phyloP scores from a whole-genome alignment of 306 rosid genomes.

The Quercus engelmannii region DNA sequence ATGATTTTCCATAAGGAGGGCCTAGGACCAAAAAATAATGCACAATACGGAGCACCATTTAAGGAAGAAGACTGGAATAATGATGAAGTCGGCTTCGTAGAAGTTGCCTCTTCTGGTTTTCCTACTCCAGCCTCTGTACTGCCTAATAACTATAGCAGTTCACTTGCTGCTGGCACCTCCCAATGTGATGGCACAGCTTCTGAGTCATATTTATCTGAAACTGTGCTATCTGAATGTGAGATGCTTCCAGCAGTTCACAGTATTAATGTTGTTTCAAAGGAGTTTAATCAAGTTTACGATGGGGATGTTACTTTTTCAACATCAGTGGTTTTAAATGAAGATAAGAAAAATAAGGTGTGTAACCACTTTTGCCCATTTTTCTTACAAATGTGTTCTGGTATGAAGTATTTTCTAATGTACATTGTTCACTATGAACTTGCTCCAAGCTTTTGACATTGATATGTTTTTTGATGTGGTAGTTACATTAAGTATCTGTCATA shows the following conservation, averaged over 20 bases:
- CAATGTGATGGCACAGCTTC: slow-evolving; percentile 23
- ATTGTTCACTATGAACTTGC: not conserved
- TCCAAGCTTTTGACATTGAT: not conserved
- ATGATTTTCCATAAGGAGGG: slow-evolving; percentile 61
- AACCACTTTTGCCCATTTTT: not conserved
- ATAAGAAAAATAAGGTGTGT: slow-evolving; percentile 34
- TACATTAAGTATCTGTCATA: not conserved
- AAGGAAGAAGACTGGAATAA: slow-evolving; percentile 63
- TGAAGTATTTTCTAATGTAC: not conserved
- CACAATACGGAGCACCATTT: slow-evolving; percentile 61
- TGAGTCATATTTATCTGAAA: slow-evolving; percentile 35
- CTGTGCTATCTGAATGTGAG: slow-evolving; percentile 14
- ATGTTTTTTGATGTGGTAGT: not conserved
- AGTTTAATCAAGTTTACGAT: not conserved
- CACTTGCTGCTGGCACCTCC: slow-evolving; percentile 22
- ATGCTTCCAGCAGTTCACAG: slow-evolving; percentile 19
- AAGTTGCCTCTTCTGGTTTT: slow-evolving; percentile 5
- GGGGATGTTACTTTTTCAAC: slow-evolving; percentile 14
- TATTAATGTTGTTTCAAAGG: slow-evolving; percentile 13
- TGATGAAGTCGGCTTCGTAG: slow-evolving; percentile 31
- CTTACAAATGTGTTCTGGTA: not conserved
- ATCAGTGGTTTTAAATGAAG: not conserved
- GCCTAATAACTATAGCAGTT: slow-evolving; percentile 4
- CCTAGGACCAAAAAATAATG: slow-evolving; percentile 64
- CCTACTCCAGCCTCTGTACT: slow-evolving; percentile 10